These are phyloP conservation scores for Suillus subalutaceus DNA, from an alignment of 768 basidiomycete species.

Conservation along the genomic window DNA sequence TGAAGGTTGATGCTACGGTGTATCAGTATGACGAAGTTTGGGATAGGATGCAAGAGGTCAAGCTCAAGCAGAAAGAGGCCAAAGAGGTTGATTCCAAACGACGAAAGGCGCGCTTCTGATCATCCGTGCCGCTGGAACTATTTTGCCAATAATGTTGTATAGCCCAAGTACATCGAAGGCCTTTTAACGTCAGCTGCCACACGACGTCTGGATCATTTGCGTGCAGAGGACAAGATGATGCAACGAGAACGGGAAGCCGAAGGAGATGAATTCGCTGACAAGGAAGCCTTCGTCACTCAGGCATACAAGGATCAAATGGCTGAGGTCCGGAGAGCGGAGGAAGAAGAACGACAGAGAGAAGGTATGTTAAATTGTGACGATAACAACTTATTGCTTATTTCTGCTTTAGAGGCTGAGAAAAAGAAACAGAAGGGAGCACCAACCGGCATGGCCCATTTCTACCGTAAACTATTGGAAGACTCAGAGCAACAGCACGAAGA, in stretches of 20 bases:
- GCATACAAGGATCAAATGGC: conserved; percentile 97
- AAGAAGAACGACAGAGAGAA: conserved; percentile 87
- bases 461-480: conserved; percentile 75
- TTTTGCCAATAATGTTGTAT: conserved; percentile 18
- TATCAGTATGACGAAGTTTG: conserved; percentile 97
- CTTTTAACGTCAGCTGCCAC: conserved; percentile 84
- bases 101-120: conserved; percentile 62
- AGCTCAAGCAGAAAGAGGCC: conserved; percentile 68
- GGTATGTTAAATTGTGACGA: conserved; percentile 50
- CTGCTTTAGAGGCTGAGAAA: conserved; percentile 50
- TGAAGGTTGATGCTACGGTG: conserved; percentile 76
- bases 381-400: background rate
- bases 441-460: conserved; percentile 87
- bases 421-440: conserved; percentile 60
- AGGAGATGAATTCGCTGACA: conserved; percentile 92
- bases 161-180: conserved; percentile 93
- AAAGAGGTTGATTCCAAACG: conserved; percentile 78
- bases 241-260: conserved; percentile 90
- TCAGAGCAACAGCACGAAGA: conserved; percentile 84
- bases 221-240: conserved; percentile 98
- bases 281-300: conserved; percentile 96
- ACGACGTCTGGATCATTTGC: conserved; percentile 81
- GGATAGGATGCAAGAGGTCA: conserved; percentile 92
- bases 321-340: conserved; percentile 86
- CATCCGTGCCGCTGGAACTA: conserved; percentile 8